Conservation (phyloP, 306 rosid species). For the Oxytropis ochrocephala region DNA sequence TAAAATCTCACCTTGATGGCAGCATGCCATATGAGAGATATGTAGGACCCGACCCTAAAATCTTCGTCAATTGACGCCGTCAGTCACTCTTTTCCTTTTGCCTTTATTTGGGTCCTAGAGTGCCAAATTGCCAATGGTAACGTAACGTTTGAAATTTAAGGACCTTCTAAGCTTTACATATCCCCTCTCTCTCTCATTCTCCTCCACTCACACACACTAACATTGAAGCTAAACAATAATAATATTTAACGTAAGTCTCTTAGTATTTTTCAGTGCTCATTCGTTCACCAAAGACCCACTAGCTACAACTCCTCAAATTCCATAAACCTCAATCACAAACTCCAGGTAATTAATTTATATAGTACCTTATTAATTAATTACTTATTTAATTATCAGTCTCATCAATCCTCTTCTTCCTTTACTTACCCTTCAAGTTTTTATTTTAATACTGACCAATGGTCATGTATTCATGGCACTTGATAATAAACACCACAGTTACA, state of each 20-base stretch:
- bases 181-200: background rate
- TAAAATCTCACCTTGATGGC: background rate
- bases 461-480: background rate
- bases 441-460: background rate
- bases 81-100: slow-evolving; percentile 3
- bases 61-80: background rate
- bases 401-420: background rate
- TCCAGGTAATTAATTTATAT: background rate
- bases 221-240: slow-evolving; percentile 24
- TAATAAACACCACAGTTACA: background rate
- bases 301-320: slow-evolving; percentile 9
- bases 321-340: slow-evolving; percentile 15
- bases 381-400: background rate
- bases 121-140: slow-evolving; percentile 6
- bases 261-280: slow-evolving; percentile 35
- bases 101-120: slow-evolving; percentile 6
- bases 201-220: background rate
- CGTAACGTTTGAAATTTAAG: slow-evolving; percentile 30
- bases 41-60: background rate
- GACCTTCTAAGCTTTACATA: background rate
- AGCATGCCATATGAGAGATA: background rate
- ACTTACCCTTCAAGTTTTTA: background rate
- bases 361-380: background rate
- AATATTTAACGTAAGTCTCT: slow-evolving; percentile 35
- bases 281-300: slow-evolving; percentile 28